A percentile compares a stretch with the other conserved stretches of the same genome.
Conservation (phyloP, 2,329 filamentous ascomycete genomes). For the Fusarium nisikadoi region DNA sequence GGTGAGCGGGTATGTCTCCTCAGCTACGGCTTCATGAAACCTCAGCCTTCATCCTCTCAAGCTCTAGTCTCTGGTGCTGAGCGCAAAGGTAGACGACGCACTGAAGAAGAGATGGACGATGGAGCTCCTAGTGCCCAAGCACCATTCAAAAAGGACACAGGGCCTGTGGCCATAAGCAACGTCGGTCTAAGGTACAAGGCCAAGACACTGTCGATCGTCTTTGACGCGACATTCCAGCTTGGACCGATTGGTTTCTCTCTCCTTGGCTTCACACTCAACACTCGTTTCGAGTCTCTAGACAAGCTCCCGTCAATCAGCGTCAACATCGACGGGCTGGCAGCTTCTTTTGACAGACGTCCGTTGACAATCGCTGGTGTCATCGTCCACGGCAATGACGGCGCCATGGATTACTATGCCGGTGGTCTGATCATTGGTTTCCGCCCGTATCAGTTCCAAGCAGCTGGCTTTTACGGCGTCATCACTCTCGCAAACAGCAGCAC, state of each 20-base stretch:
- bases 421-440: constrained; percentile 49
- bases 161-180: background rate
- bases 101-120: background rate
- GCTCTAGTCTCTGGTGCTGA: background rate
- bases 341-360: constrained; percentile 49
- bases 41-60: background rate
- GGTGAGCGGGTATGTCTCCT: background rate
- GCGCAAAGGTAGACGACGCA: rapidly evolving
- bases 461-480: constrained; percentile 51
- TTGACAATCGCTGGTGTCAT: constrained; percentile 52
- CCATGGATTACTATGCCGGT: constrained; percentile 50
- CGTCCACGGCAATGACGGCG: constrained; percentile 37
- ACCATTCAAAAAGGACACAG: background rate
- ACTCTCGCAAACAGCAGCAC: constrained; percentile 12
- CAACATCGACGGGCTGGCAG: constrained; percentile 48
- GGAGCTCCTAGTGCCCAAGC: constrained; percentile 1
- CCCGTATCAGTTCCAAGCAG: constrained; percentile 52
- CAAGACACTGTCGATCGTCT: background rate
- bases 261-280: background rate
- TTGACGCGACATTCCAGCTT: background rate
- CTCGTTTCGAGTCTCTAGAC: background rate
- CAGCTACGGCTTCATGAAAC: background rate
- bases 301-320: constrained; percentile 1
- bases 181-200: background rate
- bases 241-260: constrained; percentile 1